Percentiles rank a stretch among this genome's conserved stretches.
Evolutionary conservation across 1,139 yeast genomes (phyloP).

Genomic region (Pichia sp.): DNA sequence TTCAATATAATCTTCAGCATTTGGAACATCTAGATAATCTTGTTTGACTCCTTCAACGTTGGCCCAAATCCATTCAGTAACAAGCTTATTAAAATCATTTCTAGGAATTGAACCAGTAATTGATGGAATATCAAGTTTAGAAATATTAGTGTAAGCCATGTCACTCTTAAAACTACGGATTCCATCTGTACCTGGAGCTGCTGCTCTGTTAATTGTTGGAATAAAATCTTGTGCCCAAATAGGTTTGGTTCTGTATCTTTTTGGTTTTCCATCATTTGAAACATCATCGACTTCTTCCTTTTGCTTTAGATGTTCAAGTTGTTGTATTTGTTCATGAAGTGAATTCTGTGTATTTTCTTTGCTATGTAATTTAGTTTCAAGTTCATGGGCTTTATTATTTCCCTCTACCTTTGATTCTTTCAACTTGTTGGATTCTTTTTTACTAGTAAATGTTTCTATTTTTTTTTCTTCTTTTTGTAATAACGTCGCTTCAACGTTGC

Average conservation of each 20-base stretch:
- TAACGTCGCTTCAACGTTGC: too few species aligned
- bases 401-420: too few species aligned
- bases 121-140: conserved; percentile 39
- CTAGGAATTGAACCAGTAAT: conserved; percentile 74
- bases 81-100: conserved; percentile 72
- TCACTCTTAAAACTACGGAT: conserved; percentile 12
- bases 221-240: conserved; percentile 79
- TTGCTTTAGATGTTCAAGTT: conserved; percentile 23
- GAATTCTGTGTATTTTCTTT: conserved; percentile 10
- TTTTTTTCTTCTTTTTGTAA: too few species aligned
- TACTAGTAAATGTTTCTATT: too few species aligned
- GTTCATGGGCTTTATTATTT: too few species aligned
- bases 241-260: conserved; percentile 60
- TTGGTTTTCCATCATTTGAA: conserved; percentile 46
- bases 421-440: too few species aligned
- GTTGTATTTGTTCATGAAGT: conserved; percentile 23
- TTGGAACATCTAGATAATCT: conserved; percentile 25
- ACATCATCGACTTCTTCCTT: conserved; percentile 16
- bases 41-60: conserved; percentile 56
- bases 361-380: neutral
- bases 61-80: conserved; percentile 88
- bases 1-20: conserved; percentile 54
- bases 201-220: conserved; percentile 33
- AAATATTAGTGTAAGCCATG: conserved; percentile 14
- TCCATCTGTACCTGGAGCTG: conserved; percentile 3